Percentiles rank a stretch among this genome's conserved stretches.
Evolutionary conservation across 805 yeast genomes (phyloP).

Genomic region (Jamesozyma jinghongensis): DNA sequence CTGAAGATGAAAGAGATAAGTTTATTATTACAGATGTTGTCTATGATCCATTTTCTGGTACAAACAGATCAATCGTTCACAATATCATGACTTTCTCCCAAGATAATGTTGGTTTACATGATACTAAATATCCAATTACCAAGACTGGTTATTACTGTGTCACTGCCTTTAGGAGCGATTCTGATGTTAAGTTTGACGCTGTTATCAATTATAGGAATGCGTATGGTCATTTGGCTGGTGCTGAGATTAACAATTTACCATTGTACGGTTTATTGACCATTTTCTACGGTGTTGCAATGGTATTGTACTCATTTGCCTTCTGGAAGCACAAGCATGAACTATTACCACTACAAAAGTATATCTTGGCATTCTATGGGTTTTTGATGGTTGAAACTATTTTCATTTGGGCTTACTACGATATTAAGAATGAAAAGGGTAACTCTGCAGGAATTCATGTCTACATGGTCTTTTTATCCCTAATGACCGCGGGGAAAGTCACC

Average conservation of each 20-base stretch:
- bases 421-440: slow-evolving; percentile 55
- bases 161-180: slow-evolving; percentile 48
- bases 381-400: slow-evolving; percentile 77
- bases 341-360: slow-evolving; percentile 81
- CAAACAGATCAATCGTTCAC: slow-evolving; percentile 44
- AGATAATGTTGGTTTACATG: slow-evolving; percentile 48
- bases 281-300: slow-evolving; percentile 70
- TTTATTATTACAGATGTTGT: slow-evolving; percentile 46
- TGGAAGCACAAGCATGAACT: slow-evolving; percentile 80
- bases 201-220: slow-evolving; percentile 83
- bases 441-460: slow-evolving; percentile 57
- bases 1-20: slow-evolving; percentile 42
- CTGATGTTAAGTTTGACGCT: slow-evolving; percentile 44
- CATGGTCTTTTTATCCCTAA: slow-evolving; percentile 64
- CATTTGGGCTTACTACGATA: slow-evolving; percentile 86
- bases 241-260: slow-evolving; percentile 85
- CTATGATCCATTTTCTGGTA: slow-evolving; percentile 37
- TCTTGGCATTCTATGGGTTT: slow-evolving; percentile 76
- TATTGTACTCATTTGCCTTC: slow-evolving; percentile 78
- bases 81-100: slow-evolving; percentile 50
- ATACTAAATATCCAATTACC: slow-evolving; percentile 52
- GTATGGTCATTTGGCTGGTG: slow-evolving; percentile 79
- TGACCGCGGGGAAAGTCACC: slow-evolving; percentile 74
- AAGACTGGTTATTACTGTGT: slow-evolving; percentile 91
- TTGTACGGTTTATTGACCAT: slow-evolving; percentile 80